Percentiles rank a stretch among this genome's conserved stretches.
These are phyloP conservation scores for Monosiga brevicollis DNA, from an alignment of 78 protist genomes.

Conservation along the genomic window DNA sequence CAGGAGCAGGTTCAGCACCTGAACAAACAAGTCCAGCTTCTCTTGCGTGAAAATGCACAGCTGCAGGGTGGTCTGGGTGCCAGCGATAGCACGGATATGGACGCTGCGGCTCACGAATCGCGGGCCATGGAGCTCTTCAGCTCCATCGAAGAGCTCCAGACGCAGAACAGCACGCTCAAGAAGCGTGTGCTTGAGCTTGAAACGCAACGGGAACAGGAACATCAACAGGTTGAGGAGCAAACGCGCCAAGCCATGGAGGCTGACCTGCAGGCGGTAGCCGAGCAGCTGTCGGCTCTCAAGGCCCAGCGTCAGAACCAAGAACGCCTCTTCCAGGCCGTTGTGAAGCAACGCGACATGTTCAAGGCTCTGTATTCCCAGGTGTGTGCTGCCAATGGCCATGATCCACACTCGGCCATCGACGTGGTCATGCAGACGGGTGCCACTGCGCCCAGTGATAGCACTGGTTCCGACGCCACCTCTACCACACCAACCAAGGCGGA, in stretches of 20 bases:
- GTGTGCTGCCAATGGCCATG: not conserved
- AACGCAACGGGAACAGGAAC: not conserved
- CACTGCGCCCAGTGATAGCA: not conserved
- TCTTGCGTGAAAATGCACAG: not conserved
- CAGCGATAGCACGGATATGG: not conserved
- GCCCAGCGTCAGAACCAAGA: not conserved
- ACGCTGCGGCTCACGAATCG: not conserved
- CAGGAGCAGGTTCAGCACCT: not conserved
- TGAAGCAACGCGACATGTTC: conserved; percentile 11
- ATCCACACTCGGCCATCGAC: not conserved
- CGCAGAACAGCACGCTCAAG: not conserved
- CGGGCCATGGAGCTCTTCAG: not conserved
- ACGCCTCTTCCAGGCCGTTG: not conserved
- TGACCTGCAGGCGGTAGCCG: not conserved
- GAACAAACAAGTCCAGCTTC: not conserved
- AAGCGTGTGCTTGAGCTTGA: not conserved
- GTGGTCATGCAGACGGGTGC: not conserved
- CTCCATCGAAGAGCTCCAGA: conserved; percentile 1
- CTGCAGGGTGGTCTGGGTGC: not conserved
- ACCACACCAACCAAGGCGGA: not conserved
- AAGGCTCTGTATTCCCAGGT: not conserved
- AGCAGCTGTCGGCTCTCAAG: not conserved
- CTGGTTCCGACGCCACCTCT: not conserved
- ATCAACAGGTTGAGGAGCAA: not conserved
- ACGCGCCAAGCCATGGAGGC: not conserved